Evolutionary conservation across 2,329 filamentous ascomycete species (phyloP).

Genomic region (Hyphodiscus sp.): DNA sequence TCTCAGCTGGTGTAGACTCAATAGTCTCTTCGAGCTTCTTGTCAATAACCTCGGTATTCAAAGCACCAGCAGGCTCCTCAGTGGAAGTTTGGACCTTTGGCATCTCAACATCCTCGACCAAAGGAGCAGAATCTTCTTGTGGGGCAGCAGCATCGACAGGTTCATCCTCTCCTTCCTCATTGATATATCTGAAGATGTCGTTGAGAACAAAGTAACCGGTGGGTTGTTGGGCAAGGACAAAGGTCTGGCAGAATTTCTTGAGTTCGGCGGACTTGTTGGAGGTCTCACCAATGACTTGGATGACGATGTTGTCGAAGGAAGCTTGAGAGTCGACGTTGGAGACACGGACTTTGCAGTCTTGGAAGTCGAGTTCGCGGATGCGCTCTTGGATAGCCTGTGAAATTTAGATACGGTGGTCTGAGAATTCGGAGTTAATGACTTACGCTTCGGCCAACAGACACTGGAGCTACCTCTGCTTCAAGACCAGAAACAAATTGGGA

Average conservation of each 20-base stretch:
- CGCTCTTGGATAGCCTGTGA: slow-evolving; percentile 82
- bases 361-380: slow-evolving; percentile 87
- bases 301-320: slow-evolving; percentile 88
- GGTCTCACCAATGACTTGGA: slow-evolving; percentile 96
- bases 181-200: slow-evolving; percentile 93
- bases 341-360: slow-evolving; percentile 97
- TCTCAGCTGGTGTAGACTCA: slow-evolving; percentile 31
- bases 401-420: slow-evolving; percentile 13
- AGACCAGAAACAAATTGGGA: slow-evolving; percentile 91
- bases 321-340: slow-evolving; percentile 96
- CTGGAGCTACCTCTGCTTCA: slow-evolving; percentile 81
- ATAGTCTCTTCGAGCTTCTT: slow-evolving; percentile 67
- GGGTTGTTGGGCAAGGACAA: slow-evolving; percentile 91
- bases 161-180: slow-evolving; percentile 74
- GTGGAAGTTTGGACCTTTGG: slow-evolving; percentile 27
- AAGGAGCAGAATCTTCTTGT: slow-evolving; percentile 22
- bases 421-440: slow-evolving; percentile 30
- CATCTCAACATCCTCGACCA: slow-evolving; percentile 29
- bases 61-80: slow-evolving; percentile 30
- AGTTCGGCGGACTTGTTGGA: slow-evolving; percentile 88
- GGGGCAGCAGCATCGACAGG: slow-evolving; percentile 39
- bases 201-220: slow-evolving; percentile 98
- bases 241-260: slow-evolving; percentile 96
- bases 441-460: slow-evolving; percentile 84
- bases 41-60: slow-evolving; percentile 54